Evolutionary conservation across 106 monocot species (phyloP).

Genomic region (Gastrodia elata): DNA sequence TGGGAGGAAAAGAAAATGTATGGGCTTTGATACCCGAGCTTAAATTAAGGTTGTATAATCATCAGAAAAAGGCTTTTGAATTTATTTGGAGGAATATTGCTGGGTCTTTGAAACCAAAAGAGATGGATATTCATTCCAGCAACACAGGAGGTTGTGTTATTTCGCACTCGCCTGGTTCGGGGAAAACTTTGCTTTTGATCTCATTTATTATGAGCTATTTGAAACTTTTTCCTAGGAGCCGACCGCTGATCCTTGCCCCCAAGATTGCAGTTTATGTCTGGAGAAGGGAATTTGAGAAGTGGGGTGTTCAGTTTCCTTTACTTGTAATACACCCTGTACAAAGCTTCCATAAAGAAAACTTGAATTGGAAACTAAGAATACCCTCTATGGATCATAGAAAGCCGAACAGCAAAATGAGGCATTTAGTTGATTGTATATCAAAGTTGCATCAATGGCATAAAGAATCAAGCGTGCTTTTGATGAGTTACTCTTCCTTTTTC

Average conservation of each 20-base stretch:
- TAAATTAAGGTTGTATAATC: constrained; percentile 35
- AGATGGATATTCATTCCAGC: constrained; percentile 17
- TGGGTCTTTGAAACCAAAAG: constrained; percentile 38
- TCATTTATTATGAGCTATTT: constrained; percentile 59
- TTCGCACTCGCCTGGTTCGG: constrained; percentile 72
- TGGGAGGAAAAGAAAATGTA: constrained; percentile 19
- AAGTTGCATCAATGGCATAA: constrained; percentile 66
- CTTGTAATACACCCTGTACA: constrained; percentile 31
- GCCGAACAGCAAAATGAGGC: constrained; percentile 32
- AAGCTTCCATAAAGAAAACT: constrained; percentile 18
- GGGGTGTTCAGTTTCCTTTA: constrained; percentile 51
- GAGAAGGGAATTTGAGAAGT: constrained; percentile 62
- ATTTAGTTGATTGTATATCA: constrained; percentile 36
- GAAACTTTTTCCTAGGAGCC: constrained; percentile 35
- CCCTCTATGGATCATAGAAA: background rate
- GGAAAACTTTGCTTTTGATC: constrained; percentile 62
- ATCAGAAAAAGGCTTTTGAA: constrained; percentile 70
- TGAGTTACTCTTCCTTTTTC: constrained; percentile 62
- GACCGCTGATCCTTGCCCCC: constrained; percentile 63
- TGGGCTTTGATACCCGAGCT: constrained; percentile 49
- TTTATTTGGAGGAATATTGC: constrained; percentile 65
- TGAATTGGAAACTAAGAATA: constrained; percentile 7
- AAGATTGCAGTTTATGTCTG: constrained; percentile 55
- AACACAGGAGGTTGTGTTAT: constrained; percentile 68
- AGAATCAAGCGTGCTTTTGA: constrained; percentile 43